Evolutionary conservation across 768 basidiomycete genomes (phyloP).

Genomic region (Tylopilus subfusipes): DNA sequence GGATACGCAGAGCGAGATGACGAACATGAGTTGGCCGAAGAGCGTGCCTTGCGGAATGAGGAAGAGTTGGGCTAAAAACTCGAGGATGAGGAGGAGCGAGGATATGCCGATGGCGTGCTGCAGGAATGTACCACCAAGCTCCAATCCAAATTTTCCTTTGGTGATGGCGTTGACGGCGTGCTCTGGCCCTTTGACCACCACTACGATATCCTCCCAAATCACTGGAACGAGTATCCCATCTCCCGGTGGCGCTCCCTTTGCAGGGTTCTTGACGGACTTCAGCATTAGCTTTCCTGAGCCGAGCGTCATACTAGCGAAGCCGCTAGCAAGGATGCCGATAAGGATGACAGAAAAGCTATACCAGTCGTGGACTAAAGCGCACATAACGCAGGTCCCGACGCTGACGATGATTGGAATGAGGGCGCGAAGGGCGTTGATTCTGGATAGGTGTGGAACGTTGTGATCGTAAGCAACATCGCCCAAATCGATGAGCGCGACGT

Average conservation of each 20-base stretch:
- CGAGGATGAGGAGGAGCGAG: conserved; percentile 26
- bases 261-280: conserved; percentile 10
- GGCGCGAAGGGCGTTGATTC: conserved; percentile 3
- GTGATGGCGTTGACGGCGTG: conserved; percentile 27
- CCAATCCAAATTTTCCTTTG: conserved; percentile 24
- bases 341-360: conserved; percentile 29
- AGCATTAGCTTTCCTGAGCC: conserved; percentile 25
- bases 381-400: conserved; percentile 19
- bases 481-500: conserved; percentile 21
- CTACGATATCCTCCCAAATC: conserved; percentile 13
- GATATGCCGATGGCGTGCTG: conserved; percentile 20
- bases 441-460: conserved; percentile 2
- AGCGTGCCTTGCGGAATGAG: conserved; percentile 31
- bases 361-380: conserved; percentile 28
- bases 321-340: conserved; percentile 30
- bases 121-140: background rate
- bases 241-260: conserved; percentile 19
- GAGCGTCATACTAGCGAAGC: conserved; percentile 25
- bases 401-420: conserved; percentile 27
- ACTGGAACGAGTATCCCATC: conserved; percentile 24
- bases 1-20: conserved; percentile 30
- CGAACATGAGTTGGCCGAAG: conserved; percentile 36
- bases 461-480: background rate
- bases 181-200: conserved; percentile 31
- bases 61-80: conserved; percentile 32